A percentile compares a stretch with the other conserved stretches of the same genome.
Evolutionary conservation across 1,284 basidiomycete species (phyloP).

Genomic region (Sanguinoderma infundibulare): DNA sequence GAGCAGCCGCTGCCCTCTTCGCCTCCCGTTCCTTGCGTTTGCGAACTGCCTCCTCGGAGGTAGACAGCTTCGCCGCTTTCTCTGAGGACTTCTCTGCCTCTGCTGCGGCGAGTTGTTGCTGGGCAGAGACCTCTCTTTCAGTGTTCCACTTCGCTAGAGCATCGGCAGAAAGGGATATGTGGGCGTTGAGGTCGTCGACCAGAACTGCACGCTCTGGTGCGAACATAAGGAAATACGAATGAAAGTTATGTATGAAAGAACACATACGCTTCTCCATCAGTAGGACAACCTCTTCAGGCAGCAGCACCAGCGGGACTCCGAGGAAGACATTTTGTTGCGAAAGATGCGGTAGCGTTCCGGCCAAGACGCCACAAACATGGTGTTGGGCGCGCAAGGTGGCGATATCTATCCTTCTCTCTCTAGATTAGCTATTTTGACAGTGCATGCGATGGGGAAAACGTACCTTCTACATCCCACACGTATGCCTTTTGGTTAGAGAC

Average conservation of each 20-base stretch:
- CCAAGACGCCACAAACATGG: constrained; percentile 84
- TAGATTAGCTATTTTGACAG: constrained; percentile 12
- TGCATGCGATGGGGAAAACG: constrained; percentile 12
- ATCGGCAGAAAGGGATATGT: constrained; percentile 56
- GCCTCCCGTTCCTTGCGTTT: constrained; percentile 77
- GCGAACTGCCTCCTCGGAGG: constrained; percentile 64
- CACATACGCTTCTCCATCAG: constrained; percentile 78
- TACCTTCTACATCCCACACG: constrained; percentile 82
- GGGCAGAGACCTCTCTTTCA: constrained; percentile 49
- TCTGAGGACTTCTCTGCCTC: constrained; percentile 52
- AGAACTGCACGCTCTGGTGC: constrained; percentile 74
- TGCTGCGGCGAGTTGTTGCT: constrained; percentile 49
- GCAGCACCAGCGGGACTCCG: constrained; percentile 85
- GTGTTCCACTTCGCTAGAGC: constrained; percentile 62
- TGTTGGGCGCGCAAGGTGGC: constrained; percentile 78
- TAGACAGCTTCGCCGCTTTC: constrained; percentile 47
- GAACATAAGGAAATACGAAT: background rate
- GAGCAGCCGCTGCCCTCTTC: constrained; percentile 46
- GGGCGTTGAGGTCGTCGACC: constrained; percentile 73
- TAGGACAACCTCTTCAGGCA: constrained; percentile 92
- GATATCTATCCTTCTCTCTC: constrained; percentile 61
- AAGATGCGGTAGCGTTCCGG: constrained; percentile 92
- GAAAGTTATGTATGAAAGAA: constrained; percentile 3
- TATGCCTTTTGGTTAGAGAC: constrained; percentile 75
- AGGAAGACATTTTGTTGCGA: constrained; percentile 98